Base-by-base conservation (phyloP, 768 basidiomycete genomes). In the Mycena polygramma region DNA sequence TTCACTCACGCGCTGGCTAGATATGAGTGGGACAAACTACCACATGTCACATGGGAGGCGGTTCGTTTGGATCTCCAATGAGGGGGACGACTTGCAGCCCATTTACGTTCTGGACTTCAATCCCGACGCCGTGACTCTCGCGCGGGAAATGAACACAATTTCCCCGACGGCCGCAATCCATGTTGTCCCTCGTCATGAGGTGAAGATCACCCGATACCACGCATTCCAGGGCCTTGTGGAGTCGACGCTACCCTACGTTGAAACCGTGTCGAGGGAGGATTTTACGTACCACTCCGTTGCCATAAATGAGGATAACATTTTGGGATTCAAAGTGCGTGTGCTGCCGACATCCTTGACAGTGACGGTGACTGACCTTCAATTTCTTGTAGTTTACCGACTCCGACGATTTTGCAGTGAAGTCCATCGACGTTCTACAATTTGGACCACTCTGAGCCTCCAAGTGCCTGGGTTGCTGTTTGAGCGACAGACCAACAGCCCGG, bases 71-170 rank as follows among this genome's bases (percentile, higher is more conserved):
- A 22, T 46, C 45, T 20, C 41, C 26, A 8, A 49, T 19, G 22
- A 22, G 4, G 24, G 3, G 6, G 4, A 13, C 7, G 22, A 57
- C 37, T 19, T 17, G 14, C 7, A 8, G 1, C 45, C 3, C 9
- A 46, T 59, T 8, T 41, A 58, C 24, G 41, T 58, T 1, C 45
- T 59, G 17, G 30, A 59, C 45, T 59, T 59, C 30, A 59, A 46
- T 30, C 45, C 45, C 2, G n/a, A n/a, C n/a, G n/a, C n/a, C n/a
- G n/a, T n/a, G n/a, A 9, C 4, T 14, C 39, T 39, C 7, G 39
- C 39, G 13, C 7, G 39, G 39, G 13, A 39, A 39, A 39, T 39
- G 39, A 13, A 7, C 7, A 46, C 7, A 13, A 8, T 11, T 8
- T 20, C 45, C 45, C 5, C 45, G 45, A 46, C 45, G 19, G 45